Percentiles rank a stretch among this genome's conserved stretches.
Evolutionary conservation across 441 rosid species (phyloP).

Genomic region (Croton laevigatus): DNA sequence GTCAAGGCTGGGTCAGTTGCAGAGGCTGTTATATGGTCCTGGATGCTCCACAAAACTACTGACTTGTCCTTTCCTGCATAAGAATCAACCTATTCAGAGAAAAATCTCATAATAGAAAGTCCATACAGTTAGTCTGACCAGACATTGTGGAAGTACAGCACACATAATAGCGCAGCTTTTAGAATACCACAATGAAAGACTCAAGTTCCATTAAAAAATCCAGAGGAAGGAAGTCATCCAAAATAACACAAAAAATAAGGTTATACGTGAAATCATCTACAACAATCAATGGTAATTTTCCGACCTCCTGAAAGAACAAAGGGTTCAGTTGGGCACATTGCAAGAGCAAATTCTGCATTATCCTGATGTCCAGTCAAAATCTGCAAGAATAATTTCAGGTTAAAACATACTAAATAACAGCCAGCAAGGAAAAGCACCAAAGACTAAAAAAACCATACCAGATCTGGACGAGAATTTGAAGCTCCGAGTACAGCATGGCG

Average conservation of each 20-base stretch:
- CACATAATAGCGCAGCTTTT: not conserved
- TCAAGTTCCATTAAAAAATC: not conserved
- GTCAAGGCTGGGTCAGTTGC: conserved; percentile 53
- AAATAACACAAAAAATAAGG: not conserved
- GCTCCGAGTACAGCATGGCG: conserved; percentile 97
- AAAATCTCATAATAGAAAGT: conserved; percentile 19
- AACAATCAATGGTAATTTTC: conserved; percentile 15
- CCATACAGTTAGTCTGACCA: conserved; percentile 4
- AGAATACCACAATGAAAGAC: not conserved
- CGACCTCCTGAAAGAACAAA: conserved; percentile 99
- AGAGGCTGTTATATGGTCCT: conserved; percentile 79
- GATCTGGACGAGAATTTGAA: conserved; percentile 82
- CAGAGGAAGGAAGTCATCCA: not conserved
- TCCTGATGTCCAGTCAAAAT: conserved; percentile 96
- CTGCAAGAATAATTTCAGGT: conserved; percentile 41
- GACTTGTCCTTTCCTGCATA: conserved; percentile 88
- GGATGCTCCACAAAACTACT: conserved; percentile 97
- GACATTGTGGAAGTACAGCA: not conserved
- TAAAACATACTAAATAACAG: conserved; percentile 2
- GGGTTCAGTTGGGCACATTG: conserved; percentile 96
- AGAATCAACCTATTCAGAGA: conserved; percentile 19
- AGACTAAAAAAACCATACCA: conserved; percentile 45
- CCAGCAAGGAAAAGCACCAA: not conserved
- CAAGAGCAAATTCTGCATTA: conserved; percentile 99
- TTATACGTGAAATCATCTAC: not conserved